phyloP scores from a whole-genome alignment of 2,329 filamentous ascomycete species.

The Pseudogymnoascus sp. region DNA sequence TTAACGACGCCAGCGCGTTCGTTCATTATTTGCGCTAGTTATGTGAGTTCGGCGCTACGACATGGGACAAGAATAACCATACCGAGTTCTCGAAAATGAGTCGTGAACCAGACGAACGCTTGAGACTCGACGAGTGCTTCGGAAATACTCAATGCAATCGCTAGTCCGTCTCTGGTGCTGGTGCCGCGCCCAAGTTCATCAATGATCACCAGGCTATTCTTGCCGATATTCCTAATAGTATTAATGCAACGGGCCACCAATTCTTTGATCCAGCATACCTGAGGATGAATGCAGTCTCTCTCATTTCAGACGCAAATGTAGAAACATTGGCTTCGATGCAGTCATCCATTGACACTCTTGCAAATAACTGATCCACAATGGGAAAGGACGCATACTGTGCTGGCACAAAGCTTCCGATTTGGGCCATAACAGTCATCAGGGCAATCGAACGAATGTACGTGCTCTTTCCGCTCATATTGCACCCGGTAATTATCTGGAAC shows the following conservation, averaged over 20 bases:
- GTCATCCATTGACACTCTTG: conserved; percentile 79
- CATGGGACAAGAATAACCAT: conserved; percentile 16
- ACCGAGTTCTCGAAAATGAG: conserved; percentile 78
- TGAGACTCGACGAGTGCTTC: conserved; percentile 76
- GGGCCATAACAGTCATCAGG: conserved; percentile 83
- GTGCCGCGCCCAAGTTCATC: conserved; percentile 92
- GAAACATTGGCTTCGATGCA: conserved; percentile 85
- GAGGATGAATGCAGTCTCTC: conserved; percentile 89
- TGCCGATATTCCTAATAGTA: conserved; percentile 57
- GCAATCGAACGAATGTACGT: conserved; percentile 87
- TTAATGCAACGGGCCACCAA: neutral
- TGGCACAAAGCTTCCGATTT: conserved; percentile 85
- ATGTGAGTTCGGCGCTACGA: conserved; percentile 3
- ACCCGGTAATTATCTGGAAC: conserved; percentile 90
- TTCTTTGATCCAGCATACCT: conserved; percentile 32
- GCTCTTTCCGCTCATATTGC: conserved; percentile 97
- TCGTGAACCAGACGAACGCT: conserved; percentile 84
- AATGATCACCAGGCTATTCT: conserved; percentile 69
- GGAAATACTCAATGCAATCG: conserved; percentile 82
- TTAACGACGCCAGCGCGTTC: conserved; percentile 74
- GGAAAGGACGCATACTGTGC: conserved; percentile 76
- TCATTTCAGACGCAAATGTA: conserved; percentile 91
- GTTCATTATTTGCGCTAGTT: conserved; percentile 57
- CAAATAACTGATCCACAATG: conserved; percentile 76
- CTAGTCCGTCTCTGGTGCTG: conserved; percentile 77